Percentiles rank a stretch among this genome's conserved stretches.
Evolutionary conservation across 768 basidiomycete genomes (phyloP).

Genomic region (Hygrophorus pudorinus): DNA sequence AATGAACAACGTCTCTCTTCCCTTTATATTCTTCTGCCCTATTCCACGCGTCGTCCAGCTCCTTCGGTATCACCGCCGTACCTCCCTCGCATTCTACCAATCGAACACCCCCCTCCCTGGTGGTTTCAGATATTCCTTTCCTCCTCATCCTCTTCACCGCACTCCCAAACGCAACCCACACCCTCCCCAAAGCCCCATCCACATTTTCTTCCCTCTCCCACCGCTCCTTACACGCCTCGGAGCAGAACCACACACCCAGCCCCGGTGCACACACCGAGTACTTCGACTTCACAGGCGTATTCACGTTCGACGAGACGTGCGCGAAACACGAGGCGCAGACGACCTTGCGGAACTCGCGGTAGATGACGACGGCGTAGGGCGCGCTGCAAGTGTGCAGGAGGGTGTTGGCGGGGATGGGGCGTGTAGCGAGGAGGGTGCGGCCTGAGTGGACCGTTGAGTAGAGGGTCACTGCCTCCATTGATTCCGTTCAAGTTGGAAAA

Average conservation of each 20-base stretch:
- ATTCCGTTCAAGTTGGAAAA: no score
- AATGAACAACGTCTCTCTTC: conserved; percentile 15
- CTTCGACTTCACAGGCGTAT: conserved; percentile 5
- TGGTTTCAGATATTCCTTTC: conserved; percentile 12
- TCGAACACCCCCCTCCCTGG: conserved; percentile 14
- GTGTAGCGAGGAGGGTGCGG: conserved; percentile 40
- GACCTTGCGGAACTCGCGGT: conserved; percentile 55
- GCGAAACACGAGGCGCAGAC: conserved; percentile 58
- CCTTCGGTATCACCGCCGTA: conserved; percentile 25
- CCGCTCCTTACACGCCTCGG: conserved; percentile 30
- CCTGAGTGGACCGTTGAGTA: conserved; percentile 36
- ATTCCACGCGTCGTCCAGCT: conserved; percentile 38
- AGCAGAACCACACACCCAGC: conserved; percentile 50
- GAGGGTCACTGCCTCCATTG: neutral
- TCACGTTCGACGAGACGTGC: conserved; percentile 38
- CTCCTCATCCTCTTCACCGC: conserved; percentile 18
- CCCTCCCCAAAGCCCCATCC: conserved; percentile 20
- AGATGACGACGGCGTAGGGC: conserved; percentile 50
- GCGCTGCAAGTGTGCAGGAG: conserved; percentile 31
- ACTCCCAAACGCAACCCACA: conserved; percentile 16
- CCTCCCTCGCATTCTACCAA: conserved; percentile 6
- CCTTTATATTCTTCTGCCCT: conserved; percentile 22
- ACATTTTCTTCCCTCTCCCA: conserved; percentile 31
- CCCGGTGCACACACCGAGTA: conserved; percentile 8
- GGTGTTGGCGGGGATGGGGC: conserved; percentile 30